Evolutionary conservation across 192 early-diverging fungal genomes (phyloP).

Genomic region (Coemansia sp.): DNA sequence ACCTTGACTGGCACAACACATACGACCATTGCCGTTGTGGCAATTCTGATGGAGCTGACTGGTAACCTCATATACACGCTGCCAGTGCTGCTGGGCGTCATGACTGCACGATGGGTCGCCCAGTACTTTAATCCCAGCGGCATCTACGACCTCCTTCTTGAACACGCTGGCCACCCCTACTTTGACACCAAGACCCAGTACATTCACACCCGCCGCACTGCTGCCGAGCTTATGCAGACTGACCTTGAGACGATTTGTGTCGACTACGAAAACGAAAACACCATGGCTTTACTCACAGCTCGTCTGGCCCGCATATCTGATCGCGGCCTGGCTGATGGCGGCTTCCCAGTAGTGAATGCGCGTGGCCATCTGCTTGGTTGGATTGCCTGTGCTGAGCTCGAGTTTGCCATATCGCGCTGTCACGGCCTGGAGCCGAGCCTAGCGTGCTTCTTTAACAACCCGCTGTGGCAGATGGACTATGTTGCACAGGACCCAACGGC

Average conservation of each 20-base stretch:
- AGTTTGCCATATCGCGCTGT: constrained; percentile 68
- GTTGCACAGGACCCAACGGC: constrained; percentile 34
- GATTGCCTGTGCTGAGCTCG: constrained; percentile 79
- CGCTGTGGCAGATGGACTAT: constrained; percentile 56
- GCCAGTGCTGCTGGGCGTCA: constrained; percentile 63
- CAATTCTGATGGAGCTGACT: constrained; percentile 83
- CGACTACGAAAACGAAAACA: constrained; percentile 63
- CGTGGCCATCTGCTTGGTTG: constrained; percentile 74
- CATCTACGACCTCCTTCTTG: constrained; percentile 78
- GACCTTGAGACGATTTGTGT: constrained; percentile 71
- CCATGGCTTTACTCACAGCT: constrained; percentile 60
- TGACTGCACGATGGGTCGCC: constrained; percentile 74
- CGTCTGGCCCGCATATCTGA: constrained; percentile 62
- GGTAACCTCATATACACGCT: constrained; percentile 75
- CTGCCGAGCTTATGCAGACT: constrained; percentile 66
- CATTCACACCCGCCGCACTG: constrained; percentile 63
- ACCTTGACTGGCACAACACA: constrained; percentile 63
- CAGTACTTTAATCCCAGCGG: constrained; percentile 70
- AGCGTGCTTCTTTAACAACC: constrained; percentile 61
- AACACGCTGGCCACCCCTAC: constrained; percentile 73
- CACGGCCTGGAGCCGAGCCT: constrained; percentile 35
- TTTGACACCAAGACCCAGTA: constrained; percentile 78
- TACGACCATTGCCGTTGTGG: constrained; percentile 66
- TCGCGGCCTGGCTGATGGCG: constrained; percentile 71
- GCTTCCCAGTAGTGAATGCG: constrained; percentile 70